These are phyloP conservation scores for Chlorella sp. DNA, from an alignment of 139 green algal genomes.

Conservation along the genomic window DNA sequence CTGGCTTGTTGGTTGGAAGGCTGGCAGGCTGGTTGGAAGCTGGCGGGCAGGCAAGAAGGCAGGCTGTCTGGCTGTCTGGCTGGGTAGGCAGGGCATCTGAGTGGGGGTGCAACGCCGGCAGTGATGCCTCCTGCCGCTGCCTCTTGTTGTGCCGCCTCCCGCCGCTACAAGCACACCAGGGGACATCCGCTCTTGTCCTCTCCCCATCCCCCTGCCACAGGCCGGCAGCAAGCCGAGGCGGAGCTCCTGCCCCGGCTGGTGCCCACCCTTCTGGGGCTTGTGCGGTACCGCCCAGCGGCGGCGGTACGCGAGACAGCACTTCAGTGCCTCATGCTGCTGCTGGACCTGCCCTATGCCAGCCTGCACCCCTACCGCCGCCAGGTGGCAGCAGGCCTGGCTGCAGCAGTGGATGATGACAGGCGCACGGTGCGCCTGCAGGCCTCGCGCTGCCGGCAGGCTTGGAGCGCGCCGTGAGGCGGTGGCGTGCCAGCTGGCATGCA, in stretches of 20 bases:
- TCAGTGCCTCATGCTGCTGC: slow-evolving; percentile 37
- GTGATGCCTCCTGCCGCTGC: too few relatives aligned
- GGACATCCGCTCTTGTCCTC: too few relatives aligned
- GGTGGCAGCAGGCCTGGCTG: slow-evolving; percentile 21
- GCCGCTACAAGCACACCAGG: too few relatives aligned
- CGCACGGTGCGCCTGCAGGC: slow-evolving; percentile 36
- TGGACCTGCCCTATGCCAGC: slow-evolving; percentile 37
- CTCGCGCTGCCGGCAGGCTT: slow-evolving; percentile 29
- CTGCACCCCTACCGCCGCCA: slow-evolving; percentile 28
- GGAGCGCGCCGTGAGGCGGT: slow-evolving; percentile 12
- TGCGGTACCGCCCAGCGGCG: background rate
- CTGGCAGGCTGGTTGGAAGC: too few relatives aligned
- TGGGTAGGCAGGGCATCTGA: too few relatives aligned
- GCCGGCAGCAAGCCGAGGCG: background rate
- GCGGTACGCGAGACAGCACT: slow-evolving; percentile 27
- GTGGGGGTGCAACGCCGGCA: too few relatives aligned
- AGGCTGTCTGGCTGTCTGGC: too few relatives aligned
- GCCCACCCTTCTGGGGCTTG: slow-evolving; percentile 14
- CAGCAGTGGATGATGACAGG: slow-evolving; percentile 40
- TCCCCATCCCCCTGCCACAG: background rate
- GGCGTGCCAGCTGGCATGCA: too few relatives aligned
- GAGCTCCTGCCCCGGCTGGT: slow-evolving; percentile 30
- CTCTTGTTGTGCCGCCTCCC: too few relatives aligned
- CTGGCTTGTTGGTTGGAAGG: too few relatives aligned
- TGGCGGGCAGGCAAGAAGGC: too few relatives aligned